A percentile compares a stretch with the other conserved stretches of the same genome.
Conservation (phyloP, 164 flowering plant species). For the Warburgia ugandensis region DNA sequence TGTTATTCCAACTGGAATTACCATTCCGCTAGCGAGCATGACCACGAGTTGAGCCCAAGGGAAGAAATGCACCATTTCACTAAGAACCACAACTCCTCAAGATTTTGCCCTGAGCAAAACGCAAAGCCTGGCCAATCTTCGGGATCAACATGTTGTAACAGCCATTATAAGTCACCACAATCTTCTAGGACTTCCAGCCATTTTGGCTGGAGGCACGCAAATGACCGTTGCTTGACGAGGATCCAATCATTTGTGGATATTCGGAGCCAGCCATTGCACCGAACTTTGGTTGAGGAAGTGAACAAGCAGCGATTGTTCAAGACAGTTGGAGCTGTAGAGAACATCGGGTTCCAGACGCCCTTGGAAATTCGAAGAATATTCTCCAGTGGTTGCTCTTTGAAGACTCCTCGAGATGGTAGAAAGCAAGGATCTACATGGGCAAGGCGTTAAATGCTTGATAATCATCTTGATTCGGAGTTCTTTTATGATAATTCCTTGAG, state of each 20-base stretch:
- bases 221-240: constrained; percentile 18
- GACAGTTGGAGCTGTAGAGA: constrained; percentile 74
- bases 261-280: constrained; percentile 62
- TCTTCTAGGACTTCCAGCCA: no score
- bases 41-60: constrained; percentile 13
- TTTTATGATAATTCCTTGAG: no score
- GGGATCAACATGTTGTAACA: constrained; percentile 3
- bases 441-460: no score
- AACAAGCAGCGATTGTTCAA: constrained; percentile 61
- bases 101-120: constrained; percentile 41
- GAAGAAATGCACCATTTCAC: constrained; percentile 8
- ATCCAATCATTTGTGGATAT: constrained; percentile 45
- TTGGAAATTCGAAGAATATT: no score
- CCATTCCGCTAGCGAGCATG: constrained; percentile 32
- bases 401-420: no score
- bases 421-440: no score
- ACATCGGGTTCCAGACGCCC: constrained; percentile 62
- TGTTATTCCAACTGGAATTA: constrained; percentile 40
- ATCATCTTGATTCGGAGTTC: no score
- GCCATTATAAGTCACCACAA: neutral
- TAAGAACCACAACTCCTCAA: constrained; percentile 29
- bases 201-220: neutral
- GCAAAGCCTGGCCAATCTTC: neutral
- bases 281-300: constrained; percentile 48
- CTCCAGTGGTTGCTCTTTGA: no score